Evolutionary conservation across 2,329 filamentous ascomycete genomes (phyloP).

Genomic region (Periconia digitata): DNA sequence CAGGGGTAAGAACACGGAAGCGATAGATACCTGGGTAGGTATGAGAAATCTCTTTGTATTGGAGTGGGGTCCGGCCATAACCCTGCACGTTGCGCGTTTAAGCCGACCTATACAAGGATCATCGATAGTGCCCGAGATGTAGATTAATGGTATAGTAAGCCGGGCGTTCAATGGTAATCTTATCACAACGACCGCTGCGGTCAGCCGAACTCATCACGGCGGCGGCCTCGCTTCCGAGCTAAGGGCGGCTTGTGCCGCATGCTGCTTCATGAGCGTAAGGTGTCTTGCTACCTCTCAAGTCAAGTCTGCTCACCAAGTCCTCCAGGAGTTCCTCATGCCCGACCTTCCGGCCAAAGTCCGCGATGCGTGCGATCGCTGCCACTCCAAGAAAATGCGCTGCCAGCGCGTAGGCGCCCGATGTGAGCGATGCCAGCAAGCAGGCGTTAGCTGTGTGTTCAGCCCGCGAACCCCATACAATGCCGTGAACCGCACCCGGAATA

Average conservation of each 20-base stretch:
- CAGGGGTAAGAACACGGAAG: too few species aligned
- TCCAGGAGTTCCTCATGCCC: neutral
- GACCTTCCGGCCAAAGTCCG: neutral
- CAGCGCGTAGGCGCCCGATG: neutral
- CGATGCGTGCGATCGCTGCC: slow-evolving; percentile 1
- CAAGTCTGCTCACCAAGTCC: neutral
- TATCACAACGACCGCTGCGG: neutral
- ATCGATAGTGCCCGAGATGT: too few species aligned
- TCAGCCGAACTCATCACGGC: neutral
- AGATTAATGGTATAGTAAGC: too few species aligned
- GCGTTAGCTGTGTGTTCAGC: neutral
- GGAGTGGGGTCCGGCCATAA: too few species aligned
- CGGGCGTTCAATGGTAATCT: too few species aligned
- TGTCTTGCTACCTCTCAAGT: neutral
- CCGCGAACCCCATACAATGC: neutral
- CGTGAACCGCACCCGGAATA: neutral
- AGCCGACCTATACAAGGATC: too few species aligned
- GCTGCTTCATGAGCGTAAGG: neutral
- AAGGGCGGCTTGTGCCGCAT: too few species aligned
- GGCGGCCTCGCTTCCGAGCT: too few species aligned
- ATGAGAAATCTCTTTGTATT: too few species aligned
- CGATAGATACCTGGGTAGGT: too few species aligned
- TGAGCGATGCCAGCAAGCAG: neutral
- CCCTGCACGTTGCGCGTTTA: too few species aligned
- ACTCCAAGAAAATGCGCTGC: neutral